A percentile compares a stretch with the other conserved stretches of the same genome.
Evolutionary conservation across 2,329 filamentous ascomycete genomes (phyloP).

Genomic region (Davidsoniella australis): DNA sequence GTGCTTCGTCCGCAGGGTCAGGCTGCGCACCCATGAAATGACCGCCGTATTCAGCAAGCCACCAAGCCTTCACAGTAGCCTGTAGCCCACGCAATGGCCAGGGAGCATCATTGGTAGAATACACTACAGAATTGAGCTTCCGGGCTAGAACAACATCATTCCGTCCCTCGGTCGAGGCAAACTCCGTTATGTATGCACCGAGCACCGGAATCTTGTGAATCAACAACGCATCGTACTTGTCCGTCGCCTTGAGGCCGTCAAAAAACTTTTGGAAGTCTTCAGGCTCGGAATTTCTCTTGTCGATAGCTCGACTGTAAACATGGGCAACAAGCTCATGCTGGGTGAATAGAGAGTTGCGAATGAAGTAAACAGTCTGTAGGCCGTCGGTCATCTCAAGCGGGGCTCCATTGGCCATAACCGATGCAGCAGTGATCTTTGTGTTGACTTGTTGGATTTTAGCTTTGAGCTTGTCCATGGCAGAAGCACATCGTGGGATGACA

Average conservation of each 20-base stretch:
- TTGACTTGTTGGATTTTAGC: conserved; percentile 56
- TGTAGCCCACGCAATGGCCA: conserved; percentile 65
- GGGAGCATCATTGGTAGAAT: conserved; percentile 45
- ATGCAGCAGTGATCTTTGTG: conserved; percentile 59
- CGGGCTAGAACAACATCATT: conserved; percentile 51
- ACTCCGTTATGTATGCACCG: conserved; percentile 57
- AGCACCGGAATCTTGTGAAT: conserved; percentile 74
- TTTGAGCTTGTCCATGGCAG: conserved; percentile 60
- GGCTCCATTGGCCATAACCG: conserved; percentile 52
- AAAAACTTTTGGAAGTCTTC: conserved; percentile 62
- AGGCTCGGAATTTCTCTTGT: conserved; percentile 51
- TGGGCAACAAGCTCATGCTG: conserved; percentile 80
- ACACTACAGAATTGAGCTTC: conserved; percentile 50
- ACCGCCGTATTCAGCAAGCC: conserved; percentile 85
- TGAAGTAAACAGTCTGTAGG: conserved; percentile 63
- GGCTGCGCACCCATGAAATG: conserved; percentile 64
- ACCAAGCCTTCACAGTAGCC: conserved; percentile 64
- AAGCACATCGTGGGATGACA: conserved; percentile 59
- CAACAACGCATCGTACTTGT: conserved; percentile 55
- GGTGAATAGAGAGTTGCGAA: conserved; percentile 61
- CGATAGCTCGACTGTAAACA: conserved; percentile 64
- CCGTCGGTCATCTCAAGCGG: conserved; percentile 38
- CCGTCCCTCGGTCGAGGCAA: conserved; percentile 60
- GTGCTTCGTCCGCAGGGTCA: conserved; percentile 25
- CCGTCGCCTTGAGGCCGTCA: conserved; percentile 46